Evolutionary conservation across 805 yeast species (phyloP), one percentile per base, ranked within the genome.

Genomic region (Zygotorulaspora chibaensis): DNA sequence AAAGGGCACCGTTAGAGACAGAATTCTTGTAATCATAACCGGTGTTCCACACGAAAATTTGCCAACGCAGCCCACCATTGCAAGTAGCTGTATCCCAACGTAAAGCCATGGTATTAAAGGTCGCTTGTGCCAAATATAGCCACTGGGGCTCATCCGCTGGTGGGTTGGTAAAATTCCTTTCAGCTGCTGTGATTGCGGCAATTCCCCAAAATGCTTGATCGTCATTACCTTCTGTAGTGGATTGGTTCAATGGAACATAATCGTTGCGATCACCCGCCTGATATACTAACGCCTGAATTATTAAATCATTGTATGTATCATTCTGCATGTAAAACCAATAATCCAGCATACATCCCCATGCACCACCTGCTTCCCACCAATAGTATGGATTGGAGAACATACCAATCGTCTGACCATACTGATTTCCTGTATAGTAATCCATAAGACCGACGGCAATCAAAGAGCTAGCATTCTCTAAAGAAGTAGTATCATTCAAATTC

Each of bases 351-450:
- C 85, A 74, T 8, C 96, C 96, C 87, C 89, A 88, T 1, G 91
- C 96, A 50, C 90, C 95, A 54, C 98, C 98, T 8, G 97, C 96
- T 69, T 89, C 88, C 97, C 97, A 90, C 99, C 98, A 91, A 74
- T 91, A 91, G 73, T 91, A 90, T 0, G 98, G 98, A 60, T 74
- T 70, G 10, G 82, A 71, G 65, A 93, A 90, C 89, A 85, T 81
- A 35, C 98, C 99, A 23, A 86, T 72, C 3, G 89, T 77, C 8
- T 90, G 84, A 29, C 96, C 97, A 35, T 73, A 64, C 27, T 75
- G 69, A 20, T 63, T 58, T 33, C 95, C 91, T 12, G 76, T 80
- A 60, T 89, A 89, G 65, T 89, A 89, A 69, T 87, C 90, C 72
- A 89, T 72, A 45, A 87, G 69, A 51, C 96, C 96, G 36, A 73